Conservation (phyloP, 2,329 filamentous ascomycete genomes). For the Xylariomycetidae sp. region DNA sequence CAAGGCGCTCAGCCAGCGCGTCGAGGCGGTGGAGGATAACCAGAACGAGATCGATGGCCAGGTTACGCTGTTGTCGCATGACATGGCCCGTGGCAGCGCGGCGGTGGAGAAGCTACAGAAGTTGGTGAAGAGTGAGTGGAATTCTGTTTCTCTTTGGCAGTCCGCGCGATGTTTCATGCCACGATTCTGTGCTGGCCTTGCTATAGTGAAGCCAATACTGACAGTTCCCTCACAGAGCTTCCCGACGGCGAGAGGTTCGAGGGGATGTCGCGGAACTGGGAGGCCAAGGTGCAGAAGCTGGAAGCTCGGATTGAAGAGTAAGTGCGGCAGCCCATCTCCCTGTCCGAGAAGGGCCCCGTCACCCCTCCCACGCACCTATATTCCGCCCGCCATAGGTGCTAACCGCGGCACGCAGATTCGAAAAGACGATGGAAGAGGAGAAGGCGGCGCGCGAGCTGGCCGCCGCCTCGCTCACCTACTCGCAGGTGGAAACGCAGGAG, state of each 20-base stretch:
- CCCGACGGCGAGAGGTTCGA: slow-evolving; percentile 19
- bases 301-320: slow-evolving; percentile 18
- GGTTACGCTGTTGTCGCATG: slow-evolving; percentile 20
- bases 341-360: background rate
- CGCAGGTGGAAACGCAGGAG: slow-evolving; percentile 17
- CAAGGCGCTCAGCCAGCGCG: slow-evolving; percentile 19
- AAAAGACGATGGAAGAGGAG: slow-evolving; percentile 14
- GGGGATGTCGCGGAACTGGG: slow-evolving; percentile 17
- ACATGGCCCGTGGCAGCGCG: slow-evolving; percentile 17
- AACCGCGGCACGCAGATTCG: background rate
- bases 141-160: too few species aligned
- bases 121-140: slow-evolving; percentile 16
- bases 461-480: slow-evolving; percentile 15
- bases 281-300: slow-evolving; percentile 17
- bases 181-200: too few species aligned
- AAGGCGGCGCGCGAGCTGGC: slow-evolving; percentile 11
- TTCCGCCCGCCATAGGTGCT: too few species aligned
- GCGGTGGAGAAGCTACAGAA: slow-evolving; percentile 19
- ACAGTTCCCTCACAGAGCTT: slow-evolving; percentile 10
- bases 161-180: too few species aligned
- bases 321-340: slow-evolving; percentile 5
- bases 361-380: background rate
- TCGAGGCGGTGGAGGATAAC: slow-evolving; percentile 21
- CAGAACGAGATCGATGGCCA: slow-evolving; percentile 17
- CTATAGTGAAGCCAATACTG: too few species aligned